Conservation (phyloP, 768 basidiomycete genomes). For the Serpula lacrymans region DNA sequence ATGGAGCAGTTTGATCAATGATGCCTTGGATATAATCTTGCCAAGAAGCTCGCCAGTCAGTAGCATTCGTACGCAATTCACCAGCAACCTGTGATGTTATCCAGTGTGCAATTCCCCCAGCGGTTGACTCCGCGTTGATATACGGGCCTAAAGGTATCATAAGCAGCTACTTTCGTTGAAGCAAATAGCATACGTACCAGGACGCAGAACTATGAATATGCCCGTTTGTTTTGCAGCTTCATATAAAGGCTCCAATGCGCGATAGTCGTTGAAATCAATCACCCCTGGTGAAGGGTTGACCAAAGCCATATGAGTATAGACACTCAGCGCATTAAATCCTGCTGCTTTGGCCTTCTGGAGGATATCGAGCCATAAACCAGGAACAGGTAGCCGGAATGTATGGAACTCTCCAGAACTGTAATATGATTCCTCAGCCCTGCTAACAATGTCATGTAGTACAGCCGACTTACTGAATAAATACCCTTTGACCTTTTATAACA, state of each 20-base stretch:
- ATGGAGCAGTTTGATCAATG: constrained; percentile 52
- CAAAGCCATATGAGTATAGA: constrained; percentile 80
- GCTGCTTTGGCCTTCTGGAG: constrained; percentile 80
- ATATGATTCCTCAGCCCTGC: neutral
- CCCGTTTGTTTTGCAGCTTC: constrained; percentile 73
- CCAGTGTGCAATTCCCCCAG: constrained; percentile 73
- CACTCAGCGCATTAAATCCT: constrained; percentile 73
- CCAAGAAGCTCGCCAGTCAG: constrained; percentile 71
- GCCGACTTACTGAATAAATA: constrained; percentile 68
- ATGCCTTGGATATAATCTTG: constrained; percentile 66
- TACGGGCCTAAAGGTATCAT: constrained; percentile 44
- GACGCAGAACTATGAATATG: constrained; percentile 76
- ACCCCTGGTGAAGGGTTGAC: constrained; percentile 73
- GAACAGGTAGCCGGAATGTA: constrained; percentile 77
- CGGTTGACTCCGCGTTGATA: constrained; percentile 81
- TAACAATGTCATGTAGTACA: neutral
- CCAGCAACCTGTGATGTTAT: constrained; percentile 65
- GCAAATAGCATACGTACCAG: constrained; percentile 43
- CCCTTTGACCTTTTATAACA: constrained; percentile 61
- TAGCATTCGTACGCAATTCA: constrained; percentile 67
- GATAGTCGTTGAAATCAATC: constrained; percentile 69
- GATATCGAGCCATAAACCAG: constrained; percentile 77
- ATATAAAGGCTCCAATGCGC: constrained; percentile 65
- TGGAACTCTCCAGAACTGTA: constrained; percentile 82
- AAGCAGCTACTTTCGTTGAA: constrained; percentile 24